phyloP scores from a whole-genome alignment of 176 grass and related monocot genomes.

The Oryza longistaminata region DNA sequence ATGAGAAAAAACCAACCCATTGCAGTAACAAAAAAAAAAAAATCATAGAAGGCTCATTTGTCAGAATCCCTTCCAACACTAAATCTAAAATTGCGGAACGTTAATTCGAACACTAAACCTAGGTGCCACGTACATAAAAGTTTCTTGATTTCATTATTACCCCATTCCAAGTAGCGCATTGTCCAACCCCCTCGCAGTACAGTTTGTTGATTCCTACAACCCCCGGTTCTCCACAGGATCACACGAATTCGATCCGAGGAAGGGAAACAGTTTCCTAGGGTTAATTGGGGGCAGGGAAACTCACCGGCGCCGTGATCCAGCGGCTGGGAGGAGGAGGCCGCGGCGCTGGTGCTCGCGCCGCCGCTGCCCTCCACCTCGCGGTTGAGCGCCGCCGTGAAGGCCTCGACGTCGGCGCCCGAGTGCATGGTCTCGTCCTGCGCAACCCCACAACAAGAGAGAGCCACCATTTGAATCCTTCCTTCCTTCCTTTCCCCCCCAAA shows the following conservation, averaged over 20 bases:
- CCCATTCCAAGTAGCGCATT: slow-evolving; percentile 30
- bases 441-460: slow-evolving; percentile 30
- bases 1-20: not conserved
- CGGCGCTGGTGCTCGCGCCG: slow-evolving; percentile 15
- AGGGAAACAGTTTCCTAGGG: slow-evolving; percentile 4
- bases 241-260: slow-evolving; percentile 24
- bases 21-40: not conserved
- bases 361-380: slow-evolving; percentile 83
- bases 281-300: not conserved
- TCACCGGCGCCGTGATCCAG: slow-evolving; percentile 56
- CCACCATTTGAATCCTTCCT: not conserved
- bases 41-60: slow-evolving; percentile 8
- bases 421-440: slow-evolving; percentile 91
- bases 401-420: slow-evolving; percentile 91
- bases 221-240: not conserved
- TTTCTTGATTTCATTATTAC: slow-evolving; percentile 12
- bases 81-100: slow-evolving; percentile 11
- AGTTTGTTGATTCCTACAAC: not conserved
- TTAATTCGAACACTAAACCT: slow-evolving; percentile 19
- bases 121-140: not conserved
- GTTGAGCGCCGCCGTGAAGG: slow-evolving; percentile 85
- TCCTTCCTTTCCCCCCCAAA: not conserved
- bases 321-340: slow-evolving; percentile 29
- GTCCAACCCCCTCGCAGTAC: not conserved
- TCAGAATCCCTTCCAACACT: not conserved